A percentile compares a stretch with the other conserved stretches of the same genome.
Conservation (phyloP, 768 basidiomycete genomes). For the Russula sp. region DNA sequence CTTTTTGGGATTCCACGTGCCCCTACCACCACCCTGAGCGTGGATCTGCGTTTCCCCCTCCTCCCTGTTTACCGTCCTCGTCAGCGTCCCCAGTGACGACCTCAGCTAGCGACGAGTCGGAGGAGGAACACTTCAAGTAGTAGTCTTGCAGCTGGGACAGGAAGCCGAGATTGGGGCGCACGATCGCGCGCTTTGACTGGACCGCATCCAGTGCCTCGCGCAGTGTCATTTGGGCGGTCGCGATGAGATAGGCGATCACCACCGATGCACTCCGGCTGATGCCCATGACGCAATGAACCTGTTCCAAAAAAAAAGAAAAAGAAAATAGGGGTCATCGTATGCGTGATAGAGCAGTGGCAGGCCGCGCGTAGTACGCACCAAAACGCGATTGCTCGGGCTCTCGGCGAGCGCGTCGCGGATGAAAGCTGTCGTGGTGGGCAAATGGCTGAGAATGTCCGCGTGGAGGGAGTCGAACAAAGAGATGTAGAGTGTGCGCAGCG, state of each 20-base stretch:
- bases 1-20: not conserved
- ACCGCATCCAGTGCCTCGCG: slow-evolving; percentile 24
- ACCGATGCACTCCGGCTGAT: slow-evolving; percentile 70
- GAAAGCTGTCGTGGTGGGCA: slow-evolving; percentile 45
- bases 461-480: slow-evolving; percentile 36
- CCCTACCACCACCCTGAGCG: not conserved
- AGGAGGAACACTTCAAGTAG: not conserved
- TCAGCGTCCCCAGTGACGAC: not conserved
- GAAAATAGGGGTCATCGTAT: not conserved
- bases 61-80: not conserved
- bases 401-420: slow-evolving; percentile 42
- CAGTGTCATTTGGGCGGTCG: slow-evolving; percentile 24
- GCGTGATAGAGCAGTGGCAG: too few species aligned
- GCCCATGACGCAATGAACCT: slow-evolving; percentile 77
- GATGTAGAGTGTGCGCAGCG: slow-evolving; percentile 47
- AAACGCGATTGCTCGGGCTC: slow-evolving; percentile 37
- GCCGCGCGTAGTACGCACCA: slow-evolving; percentile 33
- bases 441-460: slow-evolving; percentile 38
- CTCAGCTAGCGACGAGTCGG: not conserved
- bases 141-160: slow-evolving; percentile 27
- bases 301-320: not conserved
- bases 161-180: slow-evolving; percentile 30
- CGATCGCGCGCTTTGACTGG: slow-evolving; percentile 23
- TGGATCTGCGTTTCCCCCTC: not conserved
- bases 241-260: slow-evolving; percentile 57